Base-by-base conservation (phyloP, 495 filamentous ascomycete species). In the Neurospora discreta region DNA sequence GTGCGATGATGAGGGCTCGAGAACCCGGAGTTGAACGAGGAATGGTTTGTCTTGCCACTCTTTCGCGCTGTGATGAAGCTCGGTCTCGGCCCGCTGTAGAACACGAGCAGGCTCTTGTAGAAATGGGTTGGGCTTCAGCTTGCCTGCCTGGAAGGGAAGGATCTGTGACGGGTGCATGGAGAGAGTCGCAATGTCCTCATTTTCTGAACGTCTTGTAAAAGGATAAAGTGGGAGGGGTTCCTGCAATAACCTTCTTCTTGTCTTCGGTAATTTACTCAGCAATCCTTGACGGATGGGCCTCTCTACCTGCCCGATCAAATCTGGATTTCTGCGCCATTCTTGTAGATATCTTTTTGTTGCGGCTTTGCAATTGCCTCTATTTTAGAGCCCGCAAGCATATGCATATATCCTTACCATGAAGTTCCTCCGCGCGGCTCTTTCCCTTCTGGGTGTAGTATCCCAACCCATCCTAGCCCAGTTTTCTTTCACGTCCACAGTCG, bases 401-500 rank as follows among this genome's bases (percentile, higher is more conserved):
- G 23, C 6, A 30, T 18, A 0, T 65, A 69, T 23, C 16, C 4
- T 13, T 42, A 72, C 5, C 18, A 77, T 77, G 75, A 77, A 71
- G 65, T 38, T 40, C 36, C 58, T 71, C 58, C 5, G 30, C 11
- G 13, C 71, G 3, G 36, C 69, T 58, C 65, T 77, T 39, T 46
- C 77, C 60, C 52, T 73, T 60, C 70, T 71, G 10, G 74, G 75
- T 36, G 58, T 74, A 44, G 23, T 75, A 33, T 68, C 75, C 58
- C 71, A 75, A 6, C 42, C 39, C 15, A 76, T 60, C 26, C 39
- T 73, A 1, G 78, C 72, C 33, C 68, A 78, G 72, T 67, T 80
- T 26, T 60, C 71, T 38, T 78, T 74, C 69, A 75, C 73, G 3
- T 71, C 76, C 2, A 38, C 71, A 33, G 79, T 72, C 26, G 78